These are phyloP conservation scores for Trametes coccinea DNA, from an alignment of 768 basidiomycete species.

Conservation along the genomic window DNA sequence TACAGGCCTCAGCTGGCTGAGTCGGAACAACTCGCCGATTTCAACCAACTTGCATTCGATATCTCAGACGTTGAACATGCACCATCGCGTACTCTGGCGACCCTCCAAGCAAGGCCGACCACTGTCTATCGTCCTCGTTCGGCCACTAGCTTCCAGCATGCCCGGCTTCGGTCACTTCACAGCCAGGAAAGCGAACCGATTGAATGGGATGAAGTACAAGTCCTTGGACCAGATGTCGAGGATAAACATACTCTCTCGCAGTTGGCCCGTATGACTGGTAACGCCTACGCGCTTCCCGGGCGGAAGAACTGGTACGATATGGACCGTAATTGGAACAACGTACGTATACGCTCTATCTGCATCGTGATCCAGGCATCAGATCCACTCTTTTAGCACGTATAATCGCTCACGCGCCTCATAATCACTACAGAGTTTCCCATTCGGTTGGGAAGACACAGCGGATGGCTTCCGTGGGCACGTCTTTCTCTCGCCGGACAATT, in stretches of 20 bases:
- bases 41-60: constrained; percentile 13
- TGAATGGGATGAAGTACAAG: constrained; percentile 67
- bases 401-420: too few relatives aligned
- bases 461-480: constrained; percentile 91
- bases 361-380: too few relatives aligned
- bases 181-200: constrained; percentile 50
- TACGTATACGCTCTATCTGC: constrained; percentile 16
- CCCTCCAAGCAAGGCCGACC: constrained; percentile 51
- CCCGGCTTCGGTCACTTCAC: constrained; percentile 52
- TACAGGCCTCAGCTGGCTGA: neutral
- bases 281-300: constrained; percentile 82
- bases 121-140: constrained; percentile 63
- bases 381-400: too few relatives aligned
- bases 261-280: constrained; percentile 83
- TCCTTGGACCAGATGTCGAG: constrained; percentile 75
- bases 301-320: constrained; percentile 80
- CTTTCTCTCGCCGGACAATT: constrained; percentile 75
- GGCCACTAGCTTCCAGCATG: constrained; percentile 48
- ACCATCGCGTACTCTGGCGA: constrained; percentile 9
- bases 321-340: constrained; percentile 69
- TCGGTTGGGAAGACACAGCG: constrained; percentile 67
- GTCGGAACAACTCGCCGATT: neutral
- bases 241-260: constrained; percentile 80
- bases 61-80: neutral
- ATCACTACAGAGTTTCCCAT: constrained; percentile 64